Evolutionary conservation across 768 basidiomycete species (phyloP), one percentile per base, ranked within the genome.

Genomic region (Paxillus involutus): DNA sequence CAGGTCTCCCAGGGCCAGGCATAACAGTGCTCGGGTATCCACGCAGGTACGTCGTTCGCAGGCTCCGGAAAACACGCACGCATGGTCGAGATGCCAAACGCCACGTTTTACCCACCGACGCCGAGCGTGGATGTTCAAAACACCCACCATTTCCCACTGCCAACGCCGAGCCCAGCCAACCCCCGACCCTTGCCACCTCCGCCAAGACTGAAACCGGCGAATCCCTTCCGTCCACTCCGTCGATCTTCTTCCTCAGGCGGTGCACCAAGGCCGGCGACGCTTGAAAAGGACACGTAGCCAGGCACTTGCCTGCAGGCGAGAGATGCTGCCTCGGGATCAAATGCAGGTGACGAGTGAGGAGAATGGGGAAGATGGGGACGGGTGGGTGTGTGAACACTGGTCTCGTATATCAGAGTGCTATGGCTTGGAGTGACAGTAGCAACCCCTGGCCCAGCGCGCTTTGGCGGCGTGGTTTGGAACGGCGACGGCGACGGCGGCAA

Each of bases 251-350:
- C 69, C 24, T 76, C 80, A 1, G 82, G 78, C 14, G 86, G 86
- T 19, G 73, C 75, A 0, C 87, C 87, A 8, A 88, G 74, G 21
- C 86, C 86, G 69, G 85, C 85, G 10, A 88, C 78, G 46, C 76
- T 79, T 39, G 83, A 77, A 52, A 88, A 88, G n/a, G 79, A 81
- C 35, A 88, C 83, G 58, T 88, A 88, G 2, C 86, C 86, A 14
- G 81, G 75, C 30, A 83, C 78, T 33, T 76, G 69, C 24, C 74
- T 76, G 57, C 85, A 80, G 51, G 79, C 77, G 32, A 77, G 80
- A n/a, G 78, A 78, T 6, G 87, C 86, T 19, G 76, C 78, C 39
- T 81, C 79, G 11, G 80, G 84, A 61, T 89, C 83, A 74, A 89
- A 89, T 4, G 73, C 59, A n/a, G 78, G 73, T 5, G 67, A 49